Conservation (phyloP, 2,329 filamentous ascomycete genomes). For the Chrysoporthe puriensis region DNA sequence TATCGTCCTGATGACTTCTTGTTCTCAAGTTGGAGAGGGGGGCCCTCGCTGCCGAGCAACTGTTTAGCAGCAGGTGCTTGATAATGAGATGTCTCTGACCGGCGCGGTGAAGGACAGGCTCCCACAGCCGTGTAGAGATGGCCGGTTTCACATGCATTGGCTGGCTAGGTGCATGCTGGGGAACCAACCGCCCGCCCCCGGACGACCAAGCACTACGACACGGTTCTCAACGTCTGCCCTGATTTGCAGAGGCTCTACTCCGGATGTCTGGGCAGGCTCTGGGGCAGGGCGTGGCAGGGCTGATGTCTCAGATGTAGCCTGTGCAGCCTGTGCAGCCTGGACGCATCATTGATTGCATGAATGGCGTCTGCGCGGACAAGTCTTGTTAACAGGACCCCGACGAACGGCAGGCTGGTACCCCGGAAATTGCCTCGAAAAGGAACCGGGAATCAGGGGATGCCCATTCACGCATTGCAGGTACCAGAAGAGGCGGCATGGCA, state of each 20-base stretch:
- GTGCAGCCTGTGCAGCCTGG: not conserved
- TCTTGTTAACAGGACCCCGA: too few species aligned
- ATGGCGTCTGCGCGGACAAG: not conserved
- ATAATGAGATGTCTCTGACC: not conserved
- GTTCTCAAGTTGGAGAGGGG: not conserved
- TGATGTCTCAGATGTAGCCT: not conserved
- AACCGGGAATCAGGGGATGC: not conserved
- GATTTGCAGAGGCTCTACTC: not conserved
- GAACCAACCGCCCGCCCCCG: not conserved
- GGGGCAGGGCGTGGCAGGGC: not conserved
- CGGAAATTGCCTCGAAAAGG: conserved; percentile 3
- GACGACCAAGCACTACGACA: conserved; percentile 2
- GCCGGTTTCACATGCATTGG: conserved; percentile 6
- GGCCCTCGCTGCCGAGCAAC: not conserved
- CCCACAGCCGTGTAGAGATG: not conserved
- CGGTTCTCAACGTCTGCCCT: not conserved
- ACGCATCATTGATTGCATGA: not conserved
- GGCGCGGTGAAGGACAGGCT: not conserved
- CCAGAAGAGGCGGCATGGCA: not conserved
- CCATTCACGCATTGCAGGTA: not conserved
- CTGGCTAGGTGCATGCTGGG: not conserved
- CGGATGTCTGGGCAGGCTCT: not conserved
- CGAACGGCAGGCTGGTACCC: not conserved
- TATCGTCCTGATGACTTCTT: not conserved
- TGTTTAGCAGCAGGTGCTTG: not conserved